Evolutionary conservation across 495 filamentous ascomycete genomes (phyloP).

Genomic region (Chaetomidium leptoderma): DNA sequence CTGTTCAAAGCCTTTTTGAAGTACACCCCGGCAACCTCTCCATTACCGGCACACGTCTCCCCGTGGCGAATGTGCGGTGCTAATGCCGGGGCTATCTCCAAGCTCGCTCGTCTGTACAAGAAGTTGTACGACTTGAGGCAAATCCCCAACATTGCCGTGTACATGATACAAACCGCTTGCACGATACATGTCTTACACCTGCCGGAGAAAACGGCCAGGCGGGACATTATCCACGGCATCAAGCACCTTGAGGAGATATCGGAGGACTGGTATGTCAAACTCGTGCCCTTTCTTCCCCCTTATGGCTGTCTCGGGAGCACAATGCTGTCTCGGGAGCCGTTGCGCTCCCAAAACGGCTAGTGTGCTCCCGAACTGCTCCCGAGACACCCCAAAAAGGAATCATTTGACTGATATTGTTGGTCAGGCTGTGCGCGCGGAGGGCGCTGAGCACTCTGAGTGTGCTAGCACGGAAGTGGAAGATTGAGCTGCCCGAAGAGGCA

Average conservation of each 20-base stretch:
- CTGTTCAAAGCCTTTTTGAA: constrained; percentile 95
- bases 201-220: constrained; percentile 78
- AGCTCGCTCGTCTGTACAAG: constrained; percentile 88
- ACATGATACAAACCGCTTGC: constrained; percentile 89
- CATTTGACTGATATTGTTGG: too few relatives aligned
- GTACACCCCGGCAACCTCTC: constrained; percentile 73
- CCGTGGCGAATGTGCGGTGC: constrained; percentile 87
- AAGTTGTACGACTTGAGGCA: constrained; percentile 84
- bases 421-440: constrained; percentile 81
- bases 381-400: too few relatives aligned
- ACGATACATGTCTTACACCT: constrained; percentile 93
- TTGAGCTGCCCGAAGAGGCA: constrained; percentile 82
- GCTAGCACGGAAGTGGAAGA: constrained; percentile 81
- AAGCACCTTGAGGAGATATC: constrained; percentile 93
- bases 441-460: constrained; percentile 81
- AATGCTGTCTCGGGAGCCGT: too few relatives aligned
- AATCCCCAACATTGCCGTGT: constrained; percentile 92
- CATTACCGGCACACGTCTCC: constrained; percentile 81
- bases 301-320: too few relatives aligned
- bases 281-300: too few relatives aligned
- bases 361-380: too few relatives aligned
- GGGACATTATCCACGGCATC: constrained; percentile 87
- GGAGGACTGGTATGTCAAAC: too few relatives aligned
- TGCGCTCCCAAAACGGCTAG: too few relatives aligned
- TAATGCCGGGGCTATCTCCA: constrained; percentile 83